phyloP scores from a whole-genome alignment of 495 filamentous ascomycete genomes.

The Penicillium tannophilum region DNA sequence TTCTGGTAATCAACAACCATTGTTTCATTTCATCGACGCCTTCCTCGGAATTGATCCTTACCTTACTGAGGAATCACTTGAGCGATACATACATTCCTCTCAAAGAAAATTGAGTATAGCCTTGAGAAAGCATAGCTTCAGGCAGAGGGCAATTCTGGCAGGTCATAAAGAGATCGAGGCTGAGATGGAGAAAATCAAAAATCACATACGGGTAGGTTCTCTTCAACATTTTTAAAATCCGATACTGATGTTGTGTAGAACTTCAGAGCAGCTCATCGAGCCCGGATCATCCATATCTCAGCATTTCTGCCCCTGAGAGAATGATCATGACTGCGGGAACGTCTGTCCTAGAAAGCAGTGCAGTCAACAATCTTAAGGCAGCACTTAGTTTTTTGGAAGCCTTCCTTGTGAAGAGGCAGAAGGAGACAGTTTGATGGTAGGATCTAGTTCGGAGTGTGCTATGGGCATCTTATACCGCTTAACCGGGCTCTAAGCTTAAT shows the following conservation, averaged over 20 bases:
- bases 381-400: no score
- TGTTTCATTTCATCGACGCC: constrained; percentile 46
- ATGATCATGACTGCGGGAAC: background rate
- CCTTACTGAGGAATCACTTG: constrained; percentile 25
- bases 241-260: background rate
- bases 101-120: constrained; percentile 31
- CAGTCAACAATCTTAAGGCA: no score
- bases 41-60: constrained; percentile 46
- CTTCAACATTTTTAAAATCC: background rate
- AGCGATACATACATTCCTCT: constrained; percentile 30
- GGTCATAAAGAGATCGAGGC: constrained; percentile 26
- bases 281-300: constrained; percentile 3
- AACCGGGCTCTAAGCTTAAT: no score
- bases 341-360: background rate
- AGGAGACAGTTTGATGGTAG: no score
- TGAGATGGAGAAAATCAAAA: constrained; percentile 36
- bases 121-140: constrained; percentile 11
- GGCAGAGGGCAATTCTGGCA: constrained; percentile 23
- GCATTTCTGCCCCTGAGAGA: background rate
- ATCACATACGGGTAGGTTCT: constrained; percentile 35
- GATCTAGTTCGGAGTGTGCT: no score
- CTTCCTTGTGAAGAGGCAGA: no score
- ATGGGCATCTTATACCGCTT: no score
- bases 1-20: constrained; percentile 43
- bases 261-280: constrained; percentile 6